These are phyloP conservation scores for Ceratocystis cubensis DNA, from an alignment of 2,329 filamentous ascomycete species.

Conservation along the genomic window DNA sequence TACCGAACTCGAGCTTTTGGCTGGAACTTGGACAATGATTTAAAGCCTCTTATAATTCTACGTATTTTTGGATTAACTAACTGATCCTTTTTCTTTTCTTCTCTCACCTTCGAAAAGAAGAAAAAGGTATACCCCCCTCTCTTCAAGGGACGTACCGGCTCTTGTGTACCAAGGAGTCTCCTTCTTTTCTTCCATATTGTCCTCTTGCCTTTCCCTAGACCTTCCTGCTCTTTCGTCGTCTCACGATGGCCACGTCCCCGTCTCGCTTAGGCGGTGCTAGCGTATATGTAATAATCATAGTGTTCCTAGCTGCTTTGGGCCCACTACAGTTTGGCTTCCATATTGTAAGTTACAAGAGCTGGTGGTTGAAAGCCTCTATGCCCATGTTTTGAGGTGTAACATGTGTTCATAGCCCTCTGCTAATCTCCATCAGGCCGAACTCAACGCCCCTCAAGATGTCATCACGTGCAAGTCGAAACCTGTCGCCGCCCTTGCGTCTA, in stretches of 20 bases:
- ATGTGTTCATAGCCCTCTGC: not conserved
- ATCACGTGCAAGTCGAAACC: conserved; percentile 63
- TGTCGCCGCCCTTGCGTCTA: conserved; percentile 28
- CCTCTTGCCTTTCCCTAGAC: not conserved
- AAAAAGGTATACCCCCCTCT: not conserved
- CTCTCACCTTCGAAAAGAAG: not conserved
- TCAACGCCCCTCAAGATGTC: conserved; percentile 89
- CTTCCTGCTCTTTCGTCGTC: not conserved
- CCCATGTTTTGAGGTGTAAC: no score
- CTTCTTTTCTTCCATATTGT: no score
- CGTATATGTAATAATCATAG: conserved; percentile 63
- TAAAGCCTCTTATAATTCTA: not conserved
- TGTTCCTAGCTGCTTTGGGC: conserved; percentile 67
- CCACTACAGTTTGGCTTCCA: conserved; percentile 93
- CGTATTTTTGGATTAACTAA: no score
- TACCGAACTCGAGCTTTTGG: not conserved
- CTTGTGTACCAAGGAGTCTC: not conserved
- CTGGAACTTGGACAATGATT: not conserved
- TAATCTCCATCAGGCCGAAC: conserved; percentile 53
- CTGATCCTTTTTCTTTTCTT: not conserved
- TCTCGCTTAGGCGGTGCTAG: conserved; percentile 11
- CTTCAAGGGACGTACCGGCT: not conserved
- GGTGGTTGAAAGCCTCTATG: no score
- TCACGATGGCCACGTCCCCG: not conserved
- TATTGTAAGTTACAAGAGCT: conserved; percentile 43